Conservation (phyloP, 106 monocot genomes). For the Triglochin maritima region DNA sequence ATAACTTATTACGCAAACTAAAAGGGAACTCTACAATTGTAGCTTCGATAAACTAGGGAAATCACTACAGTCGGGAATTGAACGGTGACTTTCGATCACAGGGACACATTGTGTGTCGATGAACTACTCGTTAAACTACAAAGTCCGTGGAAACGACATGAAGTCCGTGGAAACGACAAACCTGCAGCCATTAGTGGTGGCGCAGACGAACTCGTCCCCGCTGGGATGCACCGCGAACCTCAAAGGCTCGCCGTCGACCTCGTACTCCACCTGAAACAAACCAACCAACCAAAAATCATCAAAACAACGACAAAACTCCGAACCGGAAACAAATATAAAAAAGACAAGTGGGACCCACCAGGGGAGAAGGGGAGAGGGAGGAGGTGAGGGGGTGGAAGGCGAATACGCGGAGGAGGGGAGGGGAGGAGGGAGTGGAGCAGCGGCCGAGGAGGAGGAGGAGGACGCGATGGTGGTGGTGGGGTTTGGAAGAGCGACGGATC, state of each 20-base stretch:
- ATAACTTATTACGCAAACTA: no score
- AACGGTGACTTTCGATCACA: no score
- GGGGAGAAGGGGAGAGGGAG: constrained; percentile 43
- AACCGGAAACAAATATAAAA: not conserved
- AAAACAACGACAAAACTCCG: not conserved
- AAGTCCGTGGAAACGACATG: no score
- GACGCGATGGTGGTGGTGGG: constrained; percentile 20
- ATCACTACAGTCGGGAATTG: no score
- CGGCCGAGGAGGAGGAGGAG: constrained; percentile 43
- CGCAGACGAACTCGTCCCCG: constrained; percentile 76
- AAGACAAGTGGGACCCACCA: constrained; percentile 25
- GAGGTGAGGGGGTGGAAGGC: constrained; percentile 50
- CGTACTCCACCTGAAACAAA: constrained; percentile 28
- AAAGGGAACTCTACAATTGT: no score
- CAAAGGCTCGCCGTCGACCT: constrained; percentile 38
- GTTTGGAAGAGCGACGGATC: constrained; percentile 45
- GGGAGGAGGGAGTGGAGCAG: constrained; percentile 8
- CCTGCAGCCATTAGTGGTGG: constrained; percentile 70
- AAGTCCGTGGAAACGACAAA: constrained; percentile 6
- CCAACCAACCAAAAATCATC: not conserved
- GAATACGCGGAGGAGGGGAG: constrained; percentile 55
- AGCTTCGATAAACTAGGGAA: not conserved
- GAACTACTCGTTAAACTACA: no score
- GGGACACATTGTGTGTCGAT: no score
- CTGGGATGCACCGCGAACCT: constrained; percentile 78